Conservation (phyloP, 1,284 basidiomycete species). For the Cutaneotrichosporon sp. region DNA sequence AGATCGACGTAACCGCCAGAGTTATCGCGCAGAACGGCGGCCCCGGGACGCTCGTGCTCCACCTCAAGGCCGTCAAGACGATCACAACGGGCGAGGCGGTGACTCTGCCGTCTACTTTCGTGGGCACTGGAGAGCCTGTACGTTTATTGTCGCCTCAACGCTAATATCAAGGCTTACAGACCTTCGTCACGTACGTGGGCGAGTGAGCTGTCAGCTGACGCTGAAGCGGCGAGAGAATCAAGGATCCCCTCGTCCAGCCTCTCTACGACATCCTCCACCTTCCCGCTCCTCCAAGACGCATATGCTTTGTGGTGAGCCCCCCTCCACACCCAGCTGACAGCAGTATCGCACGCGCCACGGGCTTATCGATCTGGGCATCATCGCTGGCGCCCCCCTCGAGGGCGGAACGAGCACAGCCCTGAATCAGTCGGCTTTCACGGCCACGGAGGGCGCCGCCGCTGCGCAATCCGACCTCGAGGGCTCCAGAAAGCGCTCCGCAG, state of each 20-base stretch:
- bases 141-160: background rate
- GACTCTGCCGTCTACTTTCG: background rate
- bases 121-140: background rate
- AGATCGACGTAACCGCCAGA: too few relatives aligned
- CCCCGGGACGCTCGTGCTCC: too few relatives aligned
- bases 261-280: background rate
- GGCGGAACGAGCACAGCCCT: too few relatives aligned
- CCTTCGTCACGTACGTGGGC: background rate
- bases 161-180: background rate
- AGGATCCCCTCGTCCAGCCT: background rate
- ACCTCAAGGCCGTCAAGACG: too few relatives aligned
- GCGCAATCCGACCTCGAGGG: too few relatives aligned
- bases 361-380: background rate
- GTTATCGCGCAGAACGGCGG: too few relatives aligned
- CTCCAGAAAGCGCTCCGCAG: too few relatives aligned
- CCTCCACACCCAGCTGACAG: background rate
- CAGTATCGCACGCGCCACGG: background rate
- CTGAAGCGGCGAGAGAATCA: background rate
- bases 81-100: too few relatives aligned
- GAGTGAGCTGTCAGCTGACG: background rate
- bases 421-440: too few relatives aligned
- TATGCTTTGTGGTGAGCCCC: background rate
- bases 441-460: background rate
- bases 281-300: too few relatives aligned
- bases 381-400: background rate